These are phyloP conservation scores for Pseudohyphozyma bogoriensis DNA, from an alignment of 768 basidiomycete genomes.

Conservation along the genomic window DNA sequence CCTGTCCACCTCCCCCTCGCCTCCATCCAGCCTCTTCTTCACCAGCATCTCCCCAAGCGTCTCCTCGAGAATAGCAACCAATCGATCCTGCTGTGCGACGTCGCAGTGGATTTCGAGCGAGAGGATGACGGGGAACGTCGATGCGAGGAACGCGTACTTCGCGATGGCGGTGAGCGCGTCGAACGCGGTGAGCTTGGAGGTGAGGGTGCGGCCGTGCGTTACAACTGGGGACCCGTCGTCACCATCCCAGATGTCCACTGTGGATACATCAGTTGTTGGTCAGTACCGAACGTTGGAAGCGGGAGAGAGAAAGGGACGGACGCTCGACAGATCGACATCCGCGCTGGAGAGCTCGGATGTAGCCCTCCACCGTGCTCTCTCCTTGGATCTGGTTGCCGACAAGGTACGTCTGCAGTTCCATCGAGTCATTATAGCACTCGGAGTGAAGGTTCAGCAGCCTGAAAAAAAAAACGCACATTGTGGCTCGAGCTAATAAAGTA, in stretches of 20 bases:
- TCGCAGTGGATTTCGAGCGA: conserved; percentile 86
- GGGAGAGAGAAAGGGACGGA: conserved; percentile 43
- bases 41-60: conserved; percentile 53
- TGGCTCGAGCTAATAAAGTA: conserved; percentile 86
- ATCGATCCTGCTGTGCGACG: conserved; percentile 63
- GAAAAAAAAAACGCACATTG: conserved; percentile 43
- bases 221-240: conserved; percentile 57
- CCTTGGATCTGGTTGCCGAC: conserved; percentile 67
- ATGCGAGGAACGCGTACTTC: conserved; percentile 81
- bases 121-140: conserved; percentile 83
- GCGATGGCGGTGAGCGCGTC: conserved; percentile 72
- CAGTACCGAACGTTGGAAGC: no score
- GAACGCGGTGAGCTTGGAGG: conserved; percentile 66
- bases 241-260: conserved; percentile 90
- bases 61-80: conserved; percentile 62
- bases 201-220: conserved; percentile 81
- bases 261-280: not conserved
- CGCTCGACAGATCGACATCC: conserved; percentile 90
- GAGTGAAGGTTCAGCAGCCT: no score
- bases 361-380: conserved; percentile 79
- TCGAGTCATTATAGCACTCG: not conserved
- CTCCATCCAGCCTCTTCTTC: conserved; percentile 45
- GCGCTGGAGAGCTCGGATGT: conserved; percentile 79
- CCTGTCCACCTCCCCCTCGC: conserved; percentile 34
- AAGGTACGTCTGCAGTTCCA: conserved; percentile 53